Base-by-base conservation (phyloP, 2,329 filamentous ascomycete genomes). In the Sporothrix sp. region DNA sequence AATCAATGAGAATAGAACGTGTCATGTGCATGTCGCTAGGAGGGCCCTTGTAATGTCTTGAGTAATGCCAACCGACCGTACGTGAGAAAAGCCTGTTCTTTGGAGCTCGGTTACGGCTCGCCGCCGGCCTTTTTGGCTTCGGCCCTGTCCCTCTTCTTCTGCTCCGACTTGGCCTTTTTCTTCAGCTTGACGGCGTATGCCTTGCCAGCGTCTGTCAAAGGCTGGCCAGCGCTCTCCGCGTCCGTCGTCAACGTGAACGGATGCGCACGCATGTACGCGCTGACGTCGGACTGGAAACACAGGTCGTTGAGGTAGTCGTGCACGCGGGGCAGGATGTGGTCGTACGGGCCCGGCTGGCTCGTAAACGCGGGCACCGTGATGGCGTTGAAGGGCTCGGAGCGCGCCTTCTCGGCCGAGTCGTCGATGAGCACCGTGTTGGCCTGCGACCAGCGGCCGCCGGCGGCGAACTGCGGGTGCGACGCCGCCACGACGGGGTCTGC, bases 361-460 rank as follows among this genome's bases (percentile, higher is more conserved):
- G 65, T 64, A 61, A 93, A 96, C 65, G 94, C 88, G 1, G 89
- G 86, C 20, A 97, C 75, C 57, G 82, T 72, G 9, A 97, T 68
- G 20, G 93, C 74, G 60, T 97, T 97, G 68, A 79, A 78, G 1
- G 93, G 93, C 65, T 98, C 87, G 50, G 77, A 83, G 23, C 79
- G 74, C 1, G 84, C 90, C 71, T 97, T 98, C 60, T 90, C 75
- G 1, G 68, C 60, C 27, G 83, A 87, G 67, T 97, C 93, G 59
- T 98, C 93, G 35, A 97, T 81, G 23, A 98, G 73, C 7, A 97
- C 75, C 0, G 93, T 97, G 65, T 97, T 95, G 46, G 75, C 75
- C 67, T 95, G 89, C 59, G 82, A 76, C 85, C 89, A 97, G 48
- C 50, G 51, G 46, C 46, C 54, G 13, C 44, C 53, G 5, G 16